phyloP scores from a whole-genome alignment of 768 basidiomycete genomes.

The Panaeolus cyanescens region DNA sequence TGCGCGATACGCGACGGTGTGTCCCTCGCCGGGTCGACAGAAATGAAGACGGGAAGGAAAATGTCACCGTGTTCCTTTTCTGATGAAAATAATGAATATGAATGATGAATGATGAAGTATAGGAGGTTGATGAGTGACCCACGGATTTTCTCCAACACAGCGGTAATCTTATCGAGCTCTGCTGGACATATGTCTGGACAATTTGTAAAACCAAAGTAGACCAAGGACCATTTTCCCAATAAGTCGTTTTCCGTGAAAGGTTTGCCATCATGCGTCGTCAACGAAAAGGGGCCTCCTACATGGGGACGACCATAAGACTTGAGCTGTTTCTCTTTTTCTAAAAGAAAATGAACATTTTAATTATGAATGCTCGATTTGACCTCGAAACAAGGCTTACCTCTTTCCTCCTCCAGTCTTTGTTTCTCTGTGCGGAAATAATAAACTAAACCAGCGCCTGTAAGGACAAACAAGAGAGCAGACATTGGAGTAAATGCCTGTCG shows the following conservation, averaged over 20 bases:
- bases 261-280: constrained; percentile 65
- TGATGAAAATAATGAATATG: constrained; percentile 27
- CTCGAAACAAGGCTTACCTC: constrained; percentile 52
- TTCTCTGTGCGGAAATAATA: constrained; percentile 93
- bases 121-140: constrained; percentile 24
- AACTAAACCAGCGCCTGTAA: constrained; percentile 78
- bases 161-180: constrained; percentile 93
- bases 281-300: constrained; percentile 88
- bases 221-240: constrained; percentile 86
- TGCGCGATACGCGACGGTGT: constrained; percentile 55
- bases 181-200: constrained; percentile 99
- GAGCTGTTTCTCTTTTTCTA: constrained; percentile 75
- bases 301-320: constrained; percentile 82
- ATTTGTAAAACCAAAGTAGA: constrained; percentile 99
- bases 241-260: constrained; percentile 84
- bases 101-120: not conserved
- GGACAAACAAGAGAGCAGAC: constrained; percentile 82
- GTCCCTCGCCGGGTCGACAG: constrained; percentile 96
- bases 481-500: constrained; percentile 88
- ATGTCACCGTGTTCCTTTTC: constrained; percentile 70
- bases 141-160: constrained; percentile 75
- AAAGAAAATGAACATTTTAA: not conserved
- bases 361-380: not conserved
- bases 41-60: constrained; percentile 91
- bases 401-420: constrained; percentile 69